Evolutionary conservation across 306 rosid genomes (phyloP), one percentile per base, ranked within the genome.

Genomic region (Begonia masoniana): DNA sequence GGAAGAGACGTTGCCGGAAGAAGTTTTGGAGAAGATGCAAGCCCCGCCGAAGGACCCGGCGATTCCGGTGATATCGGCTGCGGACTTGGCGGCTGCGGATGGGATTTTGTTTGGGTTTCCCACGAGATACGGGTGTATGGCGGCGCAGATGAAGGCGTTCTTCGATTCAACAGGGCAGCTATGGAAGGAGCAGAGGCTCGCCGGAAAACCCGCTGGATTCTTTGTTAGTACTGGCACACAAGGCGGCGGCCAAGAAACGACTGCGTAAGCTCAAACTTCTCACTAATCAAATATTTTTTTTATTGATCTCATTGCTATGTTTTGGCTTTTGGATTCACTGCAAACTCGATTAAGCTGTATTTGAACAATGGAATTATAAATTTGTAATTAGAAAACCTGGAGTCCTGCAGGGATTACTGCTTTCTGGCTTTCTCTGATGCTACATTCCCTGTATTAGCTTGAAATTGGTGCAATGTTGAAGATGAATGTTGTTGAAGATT

Each of bases 171-270:
- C 99, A 0, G 88, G 86, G 48, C 74, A 71, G 57, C 63, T 91
- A 67, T 91, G 96, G 96, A 74, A 68, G 71, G 93, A 73, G 55
- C 99, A 91, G 76, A 86, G 59, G 61, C 99, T 91, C 17, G 86
- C 99, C 1, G 96, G 99, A 39, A 91, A 86, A 56, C 96, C 99
- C 0, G 96, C 83, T 0, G 99, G 99, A 8, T 75, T 91, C 61
- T 91, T 91, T 63, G 88, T 91, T 4, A 86, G 99, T 41, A 83
- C 99, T 4, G 95, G 99, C 2, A 91, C 99, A 17, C 99, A 83
- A 69, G 96, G 99, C 4, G 99, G 99, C 36, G 99, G 99, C 66
- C 99, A 91, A 83, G 99, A 91, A 72, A 91, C 96, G 14, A 86
- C 96, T 10, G 88, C 94, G 96, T 91, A 69, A 79, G 50, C 50